Conservation (phyloP, 352 stramenopile species). For the Peronospora belbahrii region DNA sequence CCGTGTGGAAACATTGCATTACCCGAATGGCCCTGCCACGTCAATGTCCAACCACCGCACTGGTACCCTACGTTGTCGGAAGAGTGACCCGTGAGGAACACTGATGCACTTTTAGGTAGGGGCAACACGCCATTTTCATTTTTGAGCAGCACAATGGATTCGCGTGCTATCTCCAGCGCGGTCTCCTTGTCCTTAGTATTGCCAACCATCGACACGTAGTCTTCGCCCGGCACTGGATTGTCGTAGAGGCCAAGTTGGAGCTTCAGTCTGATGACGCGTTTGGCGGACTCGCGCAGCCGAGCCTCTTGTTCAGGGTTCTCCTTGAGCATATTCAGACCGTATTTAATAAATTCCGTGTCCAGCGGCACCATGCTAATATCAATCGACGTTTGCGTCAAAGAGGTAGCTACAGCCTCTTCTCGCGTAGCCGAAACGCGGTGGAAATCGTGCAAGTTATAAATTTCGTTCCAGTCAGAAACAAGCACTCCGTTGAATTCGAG, state of each 20-base stretch:
- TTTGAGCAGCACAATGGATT: conserved; percentile 74
- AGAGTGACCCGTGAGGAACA: conserved; percentile 61
- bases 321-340: conserved; percentile 33
- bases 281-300: conserved; percentile 44
- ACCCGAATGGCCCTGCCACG: conserved; percentile 66
- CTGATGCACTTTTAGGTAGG: conserved; percentile 16
- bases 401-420: conserved; percentile 44
- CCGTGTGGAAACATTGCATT: conserved; percentile 48
- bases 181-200: conserved; percentile 30
- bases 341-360: conserved; percentile 37
- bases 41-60: conserved; percentile 66
- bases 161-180: conserved; percentile 51
- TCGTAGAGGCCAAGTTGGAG: conserved; percentile 62
- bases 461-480: conserved; percentile 87
- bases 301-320: conserved; percentile 23
- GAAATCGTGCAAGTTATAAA: conserved; percentile 71
- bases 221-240: conserved; percentile 36
- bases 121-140: conserved; percentile 53
- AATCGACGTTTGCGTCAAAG: conserved; percentile 63
- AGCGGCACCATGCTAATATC: conserved; percentile 86
- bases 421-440: conserved; percentile 35
- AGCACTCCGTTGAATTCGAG: conserved; percentile 78
- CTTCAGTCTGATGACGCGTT: conserved; percentile 66
- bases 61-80: conserved; percentile 53
- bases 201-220: conserved; percentile 36